These are phyloP conservation scores for Arabis hirsuta DNA, from an alignment of 345 rosid genomes.

Conservation along the genomic window DNA sequence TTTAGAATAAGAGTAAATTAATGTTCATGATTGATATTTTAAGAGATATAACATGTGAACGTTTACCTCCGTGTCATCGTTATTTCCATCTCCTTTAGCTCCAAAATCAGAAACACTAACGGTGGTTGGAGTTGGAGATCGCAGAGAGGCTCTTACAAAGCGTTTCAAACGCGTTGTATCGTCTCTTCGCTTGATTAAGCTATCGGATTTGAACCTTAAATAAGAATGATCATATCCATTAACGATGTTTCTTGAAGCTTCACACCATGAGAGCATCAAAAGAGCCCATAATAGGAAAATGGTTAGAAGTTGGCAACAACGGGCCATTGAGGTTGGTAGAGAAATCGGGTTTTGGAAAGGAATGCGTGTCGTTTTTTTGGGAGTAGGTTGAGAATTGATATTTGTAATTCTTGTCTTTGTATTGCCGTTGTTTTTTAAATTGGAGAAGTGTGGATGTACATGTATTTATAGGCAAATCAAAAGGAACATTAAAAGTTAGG, in stretches of 20 bases:
- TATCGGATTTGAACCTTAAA: conserved; percentile 32
- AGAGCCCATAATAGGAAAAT: conserved; percentile 18
- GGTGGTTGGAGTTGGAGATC: background rate
- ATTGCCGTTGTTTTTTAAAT: conserved; percentile 28
- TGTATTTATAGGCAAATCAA: conserved; percentile 45
- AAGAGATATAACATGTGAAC: background rate
- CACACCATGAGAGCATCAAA: conserved; percentile 28
- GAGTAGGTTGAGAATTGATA: conserved; percentile 18
- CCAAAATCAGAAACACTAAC: conserved; percentile 61
- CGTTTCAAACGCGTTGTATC: conserved; percentile 26
- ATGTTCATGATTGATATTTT: background rate
- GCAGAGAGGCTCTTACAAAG: conserved; percentile 16
- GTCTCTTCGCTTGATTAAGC: conserved; percentile 36
- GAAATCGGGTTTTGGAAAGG: background rate
- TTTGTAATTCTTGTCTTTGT: conserved; percentile 32
- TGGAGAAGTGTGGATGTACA: conserved; percentile 3
- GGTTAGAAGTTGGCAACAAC: conserved; percentile 23
- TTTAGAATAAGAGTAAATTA: background rate
- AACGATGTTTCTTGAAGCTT: conserved; percentile 36
- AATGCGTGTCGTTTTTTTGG: conserved; percentile 30
- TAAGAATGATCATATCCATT: conserved; percentile 35
- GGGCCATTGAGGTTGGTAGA: conserved; percentile 34
- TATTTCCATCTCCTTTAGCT: conserved; percentile 59
- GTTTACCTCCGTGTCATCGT: conserved; percentile 66
- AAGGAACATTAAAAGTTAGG: conserved; percentile 30